phyloP scores from a whole-genome alignment of 2,329 filamentous ascomycete species.

The Penicillium glabrum region DNA sequence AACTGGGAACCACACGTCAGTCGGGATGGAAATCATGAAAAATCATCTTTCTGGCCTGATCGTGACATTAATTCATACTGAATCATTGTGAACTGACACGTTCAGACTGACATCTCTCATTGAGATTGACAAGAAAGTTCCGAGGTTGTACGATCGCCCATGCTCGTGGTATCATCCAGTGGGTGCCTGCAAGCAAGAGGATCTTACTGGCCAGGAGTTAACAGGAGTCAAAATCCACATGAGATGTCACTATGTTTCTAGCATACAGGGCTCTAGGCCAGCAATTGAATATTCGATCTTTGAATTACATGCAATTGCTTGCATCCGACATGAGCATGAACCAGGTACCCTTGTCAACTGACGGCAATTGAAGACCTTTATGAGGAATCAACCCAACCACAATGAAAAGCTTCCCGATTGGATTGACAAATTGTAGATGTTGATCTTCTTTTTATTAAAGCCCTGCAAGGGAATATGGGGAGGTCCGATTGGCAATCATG shows the following conservation, averaged over 20 bases:
- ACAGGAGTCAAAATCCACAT: neutral
- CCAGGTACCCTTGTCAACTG: neutral
- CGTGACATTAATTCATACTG: neutral
- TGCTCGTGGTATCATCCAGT: neutral
- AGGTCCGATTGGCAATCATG: neutral
- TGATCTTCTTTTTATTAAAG: neutral
- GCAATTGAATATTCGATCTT: neutral
- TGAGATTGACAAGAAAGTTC: neutral
- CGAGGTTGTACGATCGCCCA: neutral
- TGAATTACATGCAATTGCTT: neutral
- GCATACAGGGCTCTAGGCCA: neutral
- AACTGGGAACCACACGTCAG: neutral
- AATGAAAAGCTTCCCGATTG: neutral
- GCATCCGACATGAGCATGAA: neutral
- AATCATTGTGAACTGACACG: neutral
- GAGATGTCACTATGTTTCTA: neutral
- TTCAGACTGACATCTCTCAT: no score
- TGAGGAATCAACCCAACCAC: neutral
- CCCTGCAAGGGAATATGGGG: neutral
- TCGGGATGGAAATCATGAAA: neutral
- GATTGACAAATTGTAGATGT: neutral
- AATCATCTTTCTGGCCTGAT: neutral
- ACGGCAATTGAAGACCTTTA: neutral
- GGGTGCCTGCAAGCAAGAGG: neutral
- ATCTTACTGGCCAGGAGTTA: neutral